phyloP scores from a whole-genome alignment of 2,329 filamentous ascomycete genomes.

The Apiospora aurea region DNA sequence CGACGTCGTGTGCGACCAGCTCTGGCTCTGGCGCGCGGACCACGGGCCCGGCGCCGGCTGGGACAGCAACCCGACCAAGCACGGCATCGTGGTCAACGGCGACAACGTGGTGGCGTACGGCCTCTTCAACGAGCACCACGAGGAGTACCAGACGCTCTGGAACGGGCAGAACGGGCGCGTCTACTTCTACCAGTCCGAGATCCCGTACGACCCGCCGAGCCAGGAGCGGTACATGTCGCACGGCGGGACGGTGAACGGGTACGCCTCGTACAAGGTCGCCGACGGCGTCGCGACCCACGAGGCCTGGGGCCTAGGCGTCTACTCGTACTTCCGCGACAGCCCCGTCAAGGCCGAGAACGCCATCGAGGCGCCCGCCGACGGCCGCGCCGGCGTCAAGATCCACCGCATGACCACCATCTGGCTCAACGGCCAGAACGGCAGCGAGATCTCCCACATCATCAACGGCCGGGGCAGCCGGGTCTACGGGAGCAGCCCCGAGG shows the following conservation, averaged over 20 bases:
- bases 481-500: conserved; percentile 39
- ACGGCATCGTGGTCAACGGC: conserved; percentile 43
- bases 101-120: conserved; percentile 42
- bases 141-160: conserved; percentile 44
- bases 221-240: conserved; percentile 40
- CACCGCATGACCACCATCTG: conserved; percentile 43
- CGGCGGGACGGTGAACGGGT: conserved; percentile 38
- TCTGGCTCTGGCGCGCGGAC: conserved; percentile 45
- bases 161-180: conserved; percentile 40
- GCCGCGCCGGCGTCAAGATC: conserved; percentile 35
- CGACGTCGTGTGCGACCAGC: conserved; percentile 41
- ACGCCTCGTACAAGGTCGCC: conserved; percentile 44
- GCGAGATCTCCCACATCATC: conserved; percentile 42
- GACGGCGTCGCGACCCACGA: conserved; percentile 39
- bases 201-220: conserved; percentile 43
- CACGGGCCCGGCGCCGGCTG: conserved; percentile 41
- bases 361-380: conserved; percentile 38
- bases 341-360: conserved; percentile 43
- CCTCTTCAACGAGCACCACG: conserved; percentile 44
- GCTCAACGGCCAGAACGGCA: conserved; percentile 40
- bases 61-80: conserved; percentile 41
- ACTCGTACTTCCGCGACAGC: conserved; percentile 44
- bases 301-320: conserved; percentile 44
- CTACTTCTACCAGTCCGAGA: conserved; percentile 46
- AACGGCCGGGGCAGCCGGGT: conserved; percentile 40